Evolutionary conservation across 2,329 filamentous ascomycete genomes (phyloP), one percentile per base, ranked within the genome.

Genomic region (Conoideocrella luteorostrata): DNA sequence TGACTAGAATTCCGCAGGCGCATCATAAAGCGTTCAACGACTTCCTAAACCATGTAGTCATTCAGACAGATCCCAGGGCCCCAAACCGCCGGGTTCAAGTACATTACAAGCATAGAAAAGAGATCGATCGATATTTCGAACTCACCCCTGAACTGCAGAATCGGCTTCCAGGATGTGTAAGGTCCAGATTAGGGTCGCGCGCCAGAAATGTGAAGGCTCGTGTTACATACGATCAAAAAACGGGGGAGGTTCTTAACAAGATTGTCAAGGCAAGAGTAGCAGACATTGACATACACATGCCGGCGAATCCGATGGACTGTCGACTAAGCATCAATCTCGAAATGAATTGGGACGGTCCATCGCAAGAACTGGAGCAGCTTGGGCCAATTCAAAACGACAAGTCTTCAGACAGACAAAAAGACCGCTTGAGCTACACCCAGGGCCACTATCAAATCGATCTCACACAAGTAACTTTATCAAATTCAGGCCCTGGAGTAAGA

Each of bases 271-370:
- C 83, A 21, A 81, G 89, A n/a, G 74, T 97, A 12, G 82, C 80
- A 21, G 89, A 98, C 60, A 69, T 96, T n/a, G 86, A 95, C 55
- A 76, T 98, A 15, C 84, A 86, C 64, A 85, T 88, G 53, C 91
- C 93, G 0, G 70, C 72, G 39, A 78, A 77, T 7, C 78, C 80
- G 3, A 86, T 96, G 57, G 93, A 98, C 65, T 95, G 89, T 66
- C 86, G 93, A 10, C 83, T 98, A 53, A 95, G 88, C 56, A 82
- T 98, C 58, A 97, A 95, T 59, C 76, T 98, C 2, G 94, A 98
- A 78, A 89, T 94, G 78, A 77, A 84, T 43, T 95, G 83, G 70
- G 76, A 88, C 4, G 88, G 89, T 2, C 56, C 86, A 0, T 71
- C 80, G 4, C 69, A 77, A 30, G 76, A 79, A 47, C 61, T 81